Evolutionary conservation across 108 stramenopile genomes (phyloP), one percentile per base, ranked within the genome.

Genomic region (Fragilariopsis cylindrus): DNA sequence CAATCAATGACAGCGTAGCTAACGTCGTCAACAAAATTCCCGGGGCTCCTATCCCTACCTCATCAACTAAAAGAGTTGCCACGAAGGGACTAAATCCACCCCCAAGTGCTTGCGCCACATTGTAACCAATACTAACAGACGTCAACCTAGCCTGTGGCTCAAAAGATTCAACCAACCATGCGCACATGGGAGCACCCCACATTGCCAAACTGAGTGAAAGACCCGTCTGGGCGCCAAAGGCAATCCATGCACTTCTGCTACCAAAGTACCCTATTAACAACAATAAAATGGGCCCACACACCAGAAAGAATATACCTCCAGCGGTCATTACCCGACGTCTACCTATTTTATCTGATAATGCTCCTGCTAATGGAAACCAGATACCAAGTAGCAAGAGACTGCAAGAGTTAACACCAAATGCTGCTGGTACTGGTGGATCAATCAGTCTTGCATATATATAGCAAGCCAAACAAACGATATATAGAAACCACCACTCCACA

Each of bases 111-210:
- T 88, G 87, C 5, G 87, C 90, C 16, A 93, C 19, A 71, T 93
- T 89, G 84, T 91, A 93, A 3, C 92, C 92, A 67, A 93, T 84
- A 8, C 85, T 77, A 41, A 86, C 90, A 41, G 85, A 87, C 15
- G 92, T 91, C 41, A 93, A 72, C 53, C 90, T 72, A 21, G 80
- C 79, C 43, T 78, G 71, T 3, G 88, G 84, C 11, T 84, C 80
- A 77, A 93, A 93, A 7, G 80, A 75, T 69, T 93, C 92, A 16
- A 87, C 87, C 48, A 93, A 64, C 92, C 92, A 93, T 1, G 90
- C 88, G 72, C 80, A 82, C 87, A 91, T 88, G 11, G 92, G 89
- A 1, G 85, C 87, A 15, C 92, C 90, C 85, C 85, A 93, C 6
- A 89, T 60, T n/a, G 85, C 82, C 21, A 93, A 46, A 42, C 57